phyloP scores from a whole-genome alignment of 2,329 filamentous ascomycete species.

The Aspergillus luchuensis region DNA sequence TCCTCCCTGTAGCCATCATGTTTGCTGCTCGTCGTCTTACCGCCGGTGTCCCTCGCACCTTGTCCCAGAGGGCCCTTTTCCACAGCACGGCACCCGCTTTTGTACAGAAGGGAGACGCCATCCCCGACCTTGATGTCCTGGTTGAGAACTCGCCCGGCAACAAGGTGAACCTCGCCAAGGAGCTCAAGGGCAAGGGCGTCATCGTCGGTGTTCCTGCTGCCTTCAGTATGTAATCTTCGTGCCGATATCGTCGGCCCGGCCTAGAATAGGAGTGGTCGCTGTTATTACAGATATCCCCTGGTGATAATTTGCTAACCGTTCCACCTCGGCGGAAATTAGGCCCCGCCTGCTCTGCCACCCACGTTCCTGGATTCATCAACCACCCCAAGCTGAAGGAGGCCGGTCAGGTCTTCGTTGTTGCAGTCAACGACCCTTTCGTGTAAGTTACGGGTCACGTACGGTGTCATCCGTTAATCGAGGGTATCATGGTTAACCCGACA shows the following conservation, averaged over 20 bases:
- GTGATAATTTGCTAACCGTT: conserved; percentile 7
- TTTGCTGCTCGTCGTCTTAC: conserved; percentile 42
- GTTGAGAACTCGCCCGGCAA: conserved; percentile 86
- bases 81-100: conserved; percentile 44
- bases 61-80: conserved; percentile 39
- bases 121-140: conserved; percentile 76
- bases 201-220: conserved; percentile 84
- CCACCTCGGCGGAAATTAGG: conserved; percentile 35
- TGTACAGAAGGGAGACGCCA: conserved; percentile 75
- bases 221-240: conserved; percentile 56
- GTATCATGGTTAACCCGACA: background rate
- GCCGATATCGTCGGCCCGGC: background rate
- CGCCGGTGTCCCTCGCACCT: conserved; percentile 32
- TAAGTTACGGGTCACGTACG: conserved; percentile 53
- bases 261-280: background rate
- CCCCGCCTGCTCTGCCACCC: conserved; percentile 66
- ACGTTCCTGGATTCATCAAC: conserved; percentile 85
- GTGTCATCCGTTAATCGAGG: background rate
- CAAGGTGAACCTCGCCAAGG: conserved; percentile 82
- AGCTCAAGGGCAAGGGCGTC: conserved; percentile 74
- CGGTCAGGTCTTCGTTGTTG: conserved; percentile 83
- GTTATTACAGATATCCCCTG: background rate
- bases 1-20: conserved; percentile 28
- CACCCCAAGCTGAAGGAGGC: conserved; percentile 76
- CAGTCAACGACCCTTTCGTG: conserved; percentile 95